Conservation (phyloP, 192 early-diverging fungal species). For the Coemansia furcata region DNA sequence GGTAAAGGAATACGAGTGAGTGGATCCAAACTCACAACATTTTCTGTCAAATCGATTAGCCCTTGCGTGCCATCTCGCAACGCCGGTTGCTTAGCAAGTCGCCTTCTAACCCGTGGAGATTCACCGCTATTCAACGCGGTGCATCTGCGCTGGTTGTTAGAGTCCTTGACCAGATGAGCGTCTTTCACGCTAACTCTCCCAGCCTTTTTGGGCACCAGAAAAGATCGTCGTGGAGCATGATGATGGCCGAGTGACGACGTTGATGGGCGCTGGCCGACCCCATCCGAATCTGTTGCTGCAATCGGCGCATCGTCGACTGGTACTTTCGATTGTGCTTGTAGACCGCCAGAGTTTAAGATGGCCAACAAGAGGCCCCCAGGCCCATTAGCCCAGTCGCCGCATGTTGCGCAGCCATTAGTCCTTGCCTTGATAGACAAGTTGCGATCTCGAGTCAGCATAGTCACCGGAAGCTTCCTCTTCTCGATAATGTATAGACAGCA, state of each 20-base stretch:
- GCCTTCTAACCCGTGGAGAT: background rate
- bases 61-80: background rate
- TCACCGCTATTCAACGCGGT: background rate
- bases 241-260: background rate
- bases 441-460: slow-evolving; percentile 36
- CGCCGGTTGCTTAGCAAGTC: background rate
- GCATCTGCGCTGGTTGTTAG: background rate
- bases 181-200: background rate
- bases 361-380: slow-evolving; percentile 13
- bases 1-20: background rate
- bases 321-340: background rate
- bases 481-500: slow-evolving; percentile 49
- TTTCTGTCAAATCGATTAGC: background rate
- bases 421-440: slow-evolving; percentile 40
- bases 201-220: background rate
- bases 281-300: background rate
- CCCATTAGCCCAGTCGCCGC: slow-evolving; percentile 19
- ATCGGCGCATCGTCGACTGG: background rate
- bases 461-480: slow-evolving; percentile 23
- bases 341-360: slow-evolving; percentile 5
- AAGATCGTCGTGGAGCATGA: background rate
- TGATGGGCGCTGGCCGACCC: background rate
- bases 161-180: background rate
- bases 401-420: slow-evolving; percentile 36
- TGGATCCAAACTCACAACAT: background rate